Evolutionary conservation across 176 grass and related monocot species (phyloP), one percentile per base, ranked within the genome.

Genomic region (Phoenix roebelenii): DNA sequence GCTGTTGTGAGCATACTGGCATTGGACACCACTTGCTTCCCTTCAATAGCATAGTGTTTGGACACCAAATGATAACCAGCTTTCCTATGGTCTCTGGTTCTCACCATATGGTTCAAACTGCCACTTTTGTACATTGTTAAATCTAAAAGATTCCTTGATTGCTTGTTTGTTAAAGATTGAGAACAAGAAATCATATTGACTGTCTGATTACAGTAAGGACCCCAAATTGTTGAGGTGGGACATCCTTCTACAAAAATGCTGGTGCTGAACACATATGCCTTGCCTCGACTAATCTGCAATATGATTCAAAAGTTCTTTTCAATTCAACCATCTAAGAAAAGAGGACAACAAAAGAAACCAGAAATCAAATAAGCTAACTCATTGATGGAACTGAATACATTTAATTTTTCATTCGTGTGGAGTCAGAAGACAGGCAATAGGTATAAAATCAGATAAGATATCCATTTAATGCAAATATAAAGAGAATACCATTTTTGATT

Each of bases 401-500:
- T 44, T 44, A 44, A 12, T 44, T 44, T 44, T 12, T 44, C 35
- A 44, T 44, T 12, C 2, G 10, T 44, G 35, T 44, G 1, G 35
- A 44, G 35, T 44, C 35, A 44, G 35, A 44, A 44, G 35, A 14
- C 10, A 44, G 10, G 35, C 35, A 44, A 12, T 44, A 44, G 35
- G 35, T 44, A 44, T 1, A 12, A 44, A 9, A 44, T 44, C 35
- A 44, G 35, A 44, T 44, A 12, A 44, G 35, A 44, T 44, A 44
- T 44, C 10, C 35, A 12, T 44, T 44, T 10, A 44, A 44, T 44
- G 35, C 35, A 44, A 44, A 44, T 14, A 44, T 14, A 44, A 44
- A 44, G 61, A 65, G 25, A 59, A 17, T 91, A 97, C 93, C 93
- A 97, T 97, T 80, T 83, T 97, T 68, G 93, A 97, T 85, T 97